These are phyloP conservation scores for Amoeboradix gromovi DNA, from an alignment of 371 early-diverging fungal genomes.

Conservation along the genomic window DNA sequence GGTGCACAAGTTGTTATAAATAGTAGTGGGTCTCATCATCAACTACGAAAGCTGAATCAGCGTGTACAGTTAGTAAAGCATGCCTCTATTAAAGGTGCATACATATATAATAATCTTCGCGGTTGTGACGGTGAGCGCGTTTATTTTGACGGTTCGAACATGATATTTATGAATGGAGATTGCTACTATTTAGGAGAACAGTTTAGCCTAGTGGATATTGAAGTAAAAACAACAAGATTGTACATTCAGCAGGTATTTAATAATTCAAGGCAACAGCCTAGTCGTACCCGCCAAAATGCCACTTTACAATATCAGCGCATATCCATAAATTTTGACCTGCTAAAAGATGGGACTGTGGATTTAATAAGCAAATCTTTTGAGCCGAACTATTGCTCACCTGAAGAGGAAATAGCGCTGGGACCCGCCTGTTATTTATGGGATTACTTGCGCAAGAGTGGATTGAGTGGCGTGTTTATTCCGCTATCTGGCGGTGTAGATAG, in stretches of 20 bases:
- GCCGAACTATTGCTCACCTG: conserved; percentile 8
- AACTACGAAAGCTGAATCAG: conserved; percentile 49
- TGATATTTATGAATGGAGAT: conserved; percentile 66
- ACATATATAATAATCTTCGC: conserved; percentile 78
- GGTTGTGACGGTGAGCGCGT: conserved; percentile 95
- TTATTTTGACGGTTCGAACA: conserved; percentile 78
- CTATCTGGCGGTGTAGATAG: conserved; percentile 89
- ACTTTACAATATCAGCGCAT: background rate
- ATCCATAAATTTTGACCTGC: background rate
- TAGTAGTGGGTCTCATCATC: conserved; percentile 67
- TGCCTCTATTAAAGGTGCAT: conserved; percentile 74
- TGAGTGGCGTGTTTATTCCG: conserved; percentile 71
- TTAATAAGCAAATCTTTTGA: conserved; percentile 4
- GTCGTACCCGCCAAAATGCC: background rate
- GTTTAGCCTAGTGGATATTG: background rate
- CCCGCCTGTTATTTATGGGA: conserved; percentile 99
- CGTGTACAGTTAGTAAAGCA: conserved; percentile 58
- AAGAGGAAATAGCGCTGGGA: conserved; percentile 61
- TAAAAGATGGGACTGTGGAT: background rate
- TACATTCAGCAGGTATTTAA: background rate
- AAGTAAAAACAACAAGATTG: background rate
- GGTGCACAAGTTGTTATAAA: conserved; percentile 88
- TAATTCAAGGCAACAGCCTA: background rate
- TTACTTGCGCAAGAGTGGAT: conserved; percentile 63
- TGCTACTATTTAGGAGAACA: background rate